A percentile compares a stretch with the other conserved stretches of the same genome.
These are phyloP conservation scores for Hymenoscyphus scutula DNA, from an alignment of 2,329 filamentous ascomycete species.

Conservation along the genomic window DNA sequence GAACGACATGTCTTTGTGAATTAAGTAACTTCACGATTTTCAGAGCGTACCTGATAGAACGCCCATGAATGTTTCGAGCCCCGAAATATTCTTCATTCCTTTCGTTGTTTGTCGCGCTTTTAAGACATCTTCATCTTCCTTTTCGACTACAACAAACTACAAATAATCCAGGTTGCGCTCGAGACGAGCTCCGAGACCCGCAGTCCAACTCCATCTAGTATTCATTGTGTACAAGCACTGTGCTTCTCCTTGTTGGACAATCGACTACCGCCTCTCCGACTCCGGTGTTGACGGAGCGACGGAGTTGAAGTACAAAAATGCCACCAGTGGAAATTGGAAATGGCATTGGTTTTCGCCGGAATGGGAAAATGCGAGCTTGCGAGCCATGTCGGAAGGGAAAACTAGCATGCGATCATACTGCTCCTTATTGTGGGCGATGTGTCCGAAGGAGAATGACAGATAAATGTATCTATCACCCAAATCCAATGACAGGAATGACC, in stretches of 20 bases:
- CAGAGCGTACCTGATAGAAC: neutral
- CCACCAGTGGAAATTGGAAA: conserved; percentile 15
- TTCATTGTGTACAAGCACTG: neutral
- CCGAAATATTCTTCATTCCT: neutral
- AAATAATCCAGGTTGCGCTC: neutral
- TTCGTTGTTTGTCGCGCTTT: neutral
- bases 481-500: conserved; percentile 29
- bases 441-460: conserved; percentile 27
- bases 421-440: conserved; percentile 31
- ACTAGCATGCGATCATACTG: conserved; percentile 32
- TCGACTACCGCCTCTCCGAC: no score
- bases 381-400: conserved; percentile 35
- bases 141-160: neutral
- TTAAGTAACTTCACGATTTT: neutral
- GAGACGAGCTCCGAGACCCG: conserved; percentile 3
- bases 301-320: conserved; percentile 11
- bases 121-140: no score
- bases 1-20: neutral
- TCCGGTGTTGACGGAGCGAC: no score
- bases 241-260: no score
- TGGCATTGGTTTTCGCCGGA: conserved; percentile 28
- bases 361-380: conserved; percentile 34
- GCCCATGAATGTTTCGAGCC: neutral
- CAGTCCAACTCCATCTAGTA: neutral
- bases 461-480: conserved; percentile 32